Evolutionary conservation across 2,329 filamentous ascomycete species (phyloP), one percentile per base, ranked within the genome.

Genomic region (Fusarium abutilonis): DNA sequence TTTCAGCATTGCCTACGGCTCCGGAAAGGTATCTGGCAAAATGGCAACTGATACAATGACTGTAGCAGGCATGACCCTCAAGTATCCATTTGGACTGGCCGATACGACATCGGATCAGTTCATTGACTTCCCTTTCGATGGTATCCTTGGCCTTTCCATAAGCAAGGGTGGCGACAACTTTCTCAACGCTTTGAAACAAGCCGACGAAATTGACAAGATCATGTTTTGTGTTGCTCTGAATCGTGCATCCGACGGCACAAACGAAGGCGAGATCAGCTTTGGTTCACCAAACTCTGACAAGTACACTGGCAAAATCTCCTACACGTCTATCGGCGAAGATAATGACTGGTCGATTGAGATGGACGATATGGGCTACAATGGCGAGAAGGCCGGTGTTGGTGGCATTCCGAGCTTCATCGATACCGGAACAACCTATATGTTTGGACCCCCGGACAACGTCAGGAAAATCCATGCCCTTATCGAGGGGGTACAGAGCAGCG

Each of bases 371-470:
- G 79, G 83, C 3, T 85, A 89, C 41, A 82, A 88, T 56, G 88
- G 85, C 42, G 80, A 83, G 39, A 77, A 80, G 9, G 82, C 83
- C 11, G 80, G 82, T n/a, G 78, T 88, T 32, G 85, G 83, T 10
- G 79, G 78, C 34, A 74, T 81, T 44, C 79, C 80, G 2, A 90
- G 89, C 29, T 92, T 93, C 72, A 88, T 96, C 66, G 93, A 96
- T 75, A 93, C 91, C 0, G 92, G 92, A 45, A 95, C 92, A 0
- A 91, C 89, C 0, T 95, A 89, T 73, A 84, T 92, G 26, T 87
- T 96, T 63, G 86, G 91, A 6, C 90, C 92, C 1, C 76, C 81
- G 1, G 77, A 78, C 3, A 88, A 93, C 68, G 90, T 92, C 2
- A 80, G 83, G 40, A 80, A 82, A 9, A 72, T 97, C 7, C 91